Evolutionary conservation across 352 stramenopile genomes (phyloP).

Genomic region (Blastocystis sp.): DNA sequence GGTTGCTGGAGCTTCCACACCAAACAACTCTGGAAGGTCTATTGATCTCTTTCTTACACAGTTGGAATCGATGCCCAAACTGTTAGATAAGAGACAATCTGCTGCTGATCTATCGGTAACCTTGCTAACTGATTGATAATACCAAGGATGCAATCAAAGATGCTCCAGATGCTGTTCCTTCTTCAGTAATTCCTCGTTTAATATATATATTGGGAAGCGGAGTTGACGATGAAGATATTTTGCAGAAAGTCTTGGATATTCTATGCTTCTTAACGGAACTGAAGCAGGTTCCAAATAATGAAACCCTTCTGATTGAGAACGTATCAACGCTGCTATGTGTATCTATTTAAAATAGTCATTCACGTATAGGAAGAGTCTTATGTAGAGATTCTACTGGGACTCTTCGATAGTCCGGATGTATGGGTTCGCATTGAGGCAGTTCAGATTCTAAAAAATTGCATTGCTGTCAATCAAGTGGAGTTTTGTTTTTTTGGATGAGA

Average conservation of each 20-base stretch:
- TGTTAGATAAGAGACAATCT: slow-evolving; percentile 52
- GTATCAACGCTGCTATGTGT: slow-evolving; percentile 53
- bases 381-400: slow-evolving; percentile 39
- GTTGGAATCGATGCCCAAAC: slow-evolving; percentile 41
- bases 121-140: neutral
- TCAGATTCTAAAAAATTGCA: slow-evolving; percentile 59
- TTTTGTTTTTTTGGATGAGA: neutral
- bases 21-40: slow-evolving; percentile 53
- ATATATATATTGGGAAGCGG: neutral
- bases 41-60: slow-evolving; percentile 52
- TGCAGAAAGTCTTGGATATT: slow-evolving; percentile 51
- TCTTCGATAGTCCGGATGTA: slow-evolving; percentile 40
- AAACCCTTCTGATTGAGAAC: slow-evolving; percentile 49
- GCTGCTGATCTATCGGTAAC: slow-evolving; percentile 3
- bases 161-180: slow-evolving; percentile 56
- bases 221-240: slow-evolving; percentile 44
- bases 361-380: slow-evolving; percentile 36
- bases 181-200: slow-evolving; percentile 36
- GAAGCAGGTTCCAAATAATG: slow-evolving; percentile 48
- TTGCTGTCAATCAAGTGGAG: slow-evolving; percentile 34
- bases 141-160: slow-evolving; percentile 44
- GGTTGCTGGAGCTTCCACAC: slow-evolving; percentile 35
- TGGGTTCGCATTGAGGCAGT: neutral
- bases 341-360: neutral
- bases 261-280: slow-evolving; percentile 48